These are phyloP conservation scores for Saccharomycopsis amapae DNA, from an alignment of 805 yeast species.

Conservation along the genomic window DNA sequence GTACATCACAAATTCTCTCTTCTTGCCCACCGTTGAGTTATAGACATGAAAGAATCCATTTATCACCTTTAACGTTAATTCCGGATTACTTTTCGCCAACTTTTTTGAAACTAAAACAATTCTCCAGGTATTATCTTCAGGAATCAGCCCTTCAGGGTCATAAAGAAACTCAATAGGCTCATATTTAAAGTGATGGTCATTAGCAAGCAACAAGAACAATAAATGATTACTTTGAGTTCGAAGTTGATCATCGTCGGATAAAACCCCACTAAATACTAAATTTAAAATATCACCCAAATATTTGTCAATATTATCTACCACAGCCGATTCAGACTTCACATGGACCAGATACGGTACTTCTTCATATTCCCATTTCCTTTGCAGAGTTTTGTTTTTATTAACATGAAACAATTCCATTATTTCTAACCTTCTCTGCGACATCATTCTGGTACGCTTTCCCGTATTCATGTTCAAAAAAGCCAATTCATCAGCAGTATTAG, in stretches of 20 bases:
- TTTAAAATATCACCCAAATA: conserved; percentile 15
- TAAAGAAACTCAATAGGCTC: background rate
- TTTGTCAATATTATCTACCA: conserved; percentile 3
- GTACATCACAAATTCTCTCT: conserved; percentile 29
- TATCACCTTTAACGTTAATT: conserved; percentile 43
- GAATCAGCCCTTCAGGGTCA: background rate
- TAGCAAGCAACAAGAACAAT: conserved; percentile 28
- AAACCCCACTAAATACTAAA: conserved; percentile 11
- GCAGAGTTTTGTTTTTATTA: conserved; percentile 4
- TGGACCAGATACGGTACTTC: background rate
- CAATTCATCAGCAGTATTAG: no score
- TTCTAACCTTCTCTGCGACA: conserved; percentile 5
- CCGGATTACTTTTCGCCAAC: conserved; percentile 40
- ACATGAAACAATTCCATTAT: conserved; percentile 12
- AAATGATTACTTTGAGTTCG: conserved; percentile 20
- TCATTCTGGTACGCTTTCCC: background rate
- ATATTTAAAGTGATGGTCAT: conserved; percentile 25
- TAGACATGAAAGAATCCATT: conserved; percentile 33
- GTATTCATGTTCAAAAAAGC: background rate
- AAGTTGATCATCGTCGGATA: conserved; percentile 25
- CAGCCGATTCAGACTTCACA: no score
- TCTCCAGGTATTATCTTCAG: conserved; percentile 39
- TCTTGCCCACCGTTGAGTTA: background rate
- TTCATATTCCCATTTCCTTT: background rate
- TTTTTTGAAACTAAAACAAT: conserved; percentile 41